These are phyloP conservation scores for Emericellopsis cladophorae DNA, from an alignment of 2,329 filamentous ascomycete genomes.

Conservation along the genomic window DNA sequence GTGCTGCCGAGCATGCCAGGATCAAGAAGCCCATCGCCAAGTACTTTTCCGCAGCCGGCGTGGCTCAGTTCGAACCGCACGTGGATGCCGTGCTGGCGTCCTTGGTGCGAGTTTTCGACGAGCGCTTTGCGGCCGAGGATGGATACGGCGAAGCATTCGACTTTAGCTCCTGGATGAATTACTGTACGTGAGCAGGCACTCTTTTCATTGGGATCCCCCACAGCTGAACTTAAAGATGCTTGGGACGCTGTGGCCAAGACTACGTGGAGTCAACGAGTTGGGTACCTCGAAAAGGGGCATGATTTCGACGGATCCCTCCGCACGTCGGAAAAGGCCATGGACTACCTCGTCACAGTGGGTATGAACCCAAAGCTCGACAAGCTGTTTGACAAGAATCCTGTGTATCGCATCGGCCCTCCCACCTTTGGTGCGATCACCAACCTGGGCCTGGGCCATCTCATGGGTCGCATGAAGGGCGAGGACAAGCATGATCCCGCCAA, in stretches of 20 bases:
- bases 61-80: slow-evolving; percentile 15
- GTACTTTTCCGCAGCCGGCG: slow-evolving; percentile 16
- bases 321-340: slow-evolving; percentile 10
- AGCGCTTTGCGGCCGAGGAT: slow-evolving; percentile 13
- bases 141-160: slow-evolving; percentile 2
- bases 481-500: slow-evolving; percentile 2
- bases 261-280: slow-evolving; percentile 25
- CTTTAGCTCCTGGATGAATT: slow-evolving; percentile 11
- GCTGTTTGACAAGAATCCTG: slow-evolving; percentile 15
- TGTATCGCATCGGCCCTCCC: slow-evolving; percentile 11
- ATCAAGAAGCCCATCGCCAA: slow-evolving; percentile 23
- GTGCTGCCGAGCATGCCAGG: slow-evolving; percentile 17
- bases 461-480: slow-evolving; percentile 3
- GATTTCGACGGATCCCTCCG: slow-evolving; percentile 6
- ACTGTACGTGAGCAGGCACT: slow-evolving; percentile 7
- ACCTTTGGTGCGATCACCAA: slow-evolving; percentile 4
- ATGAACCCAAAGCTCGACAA: slow-evolving; percentile 11
- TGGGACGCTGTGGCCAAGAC: slow-evolving; percentile 28
- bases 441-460: slow-evolving; percentile 4
- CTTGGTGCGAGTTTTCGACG: slow-evolving; percentile 13
- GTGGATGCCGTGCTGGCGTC: slow-evolving; percentile 15
- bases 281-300: slow-evolving; percentile 21
- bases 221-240: slow-evolving; percentile 4
- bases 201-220: background rate
- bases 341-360: slow-evolving; percentile 16